Conservation (phyloP, 805 yeast genomes). For the Isabelozyma heimii region DNA sequence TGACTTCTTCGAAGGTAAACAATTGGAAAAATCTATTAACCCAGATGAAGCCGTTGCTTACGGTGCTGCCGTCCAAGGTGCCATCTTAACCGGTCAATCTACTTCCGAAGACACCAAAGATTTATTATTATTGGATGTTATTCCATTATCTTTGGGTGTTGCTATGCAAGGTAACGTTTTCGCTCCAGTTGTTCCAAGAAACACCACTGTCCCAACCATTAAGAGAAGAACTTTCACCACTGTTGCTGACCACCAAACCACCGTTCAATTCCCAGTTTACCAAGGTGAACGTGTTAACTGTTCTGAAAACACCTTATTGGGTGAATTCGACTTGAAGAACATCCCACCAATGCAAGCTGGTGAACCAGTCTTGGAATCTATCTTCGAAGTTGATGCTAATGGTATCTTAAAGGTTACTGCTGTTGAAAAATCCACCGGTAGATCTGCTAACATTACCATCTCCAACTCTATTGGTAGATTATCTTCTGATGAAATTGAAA, state of each 20-base stretch:
- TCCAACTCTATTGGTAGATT: constrained; percentile 51
- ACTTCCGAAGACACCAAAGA: constrained; percentile 49
- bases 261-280: constrained; percentile 51
- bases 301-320: constrained; percentile 49
- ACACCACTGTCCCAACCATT: constrained; percentile 50
- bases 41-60: constrained; percentile 52
- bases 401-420: constrained; percentile 52
- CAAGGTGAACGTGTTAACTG: constrained; percentile 54
- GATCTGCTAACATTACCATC: constrained; percentile 50
- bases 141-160: constrained; percentile 50
- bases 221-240: constrained; percentile 52
- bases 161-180: constrained; percentile 52
- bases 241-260: constrained; percentile 50
- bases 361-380: constrained; percentile 49
- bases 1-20: constrained; percentile 50
- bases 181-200: constrained; percentile 52
- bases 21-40: constrained; percentile 48
- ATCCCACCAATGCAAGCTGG: constrained; percentile 51
- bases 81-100: constrained; percentile 49
- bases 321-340: constrained; percentile 51
- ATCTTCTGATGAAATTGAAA: constrained; percentile 48
- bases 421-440: constrained; percentile 48
- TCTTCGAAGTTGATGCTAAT: constrained; percentile 50
- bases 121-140: constrained; percentile 49
- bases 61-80: constrained; percentile 53